Evolutionary conservation across 352 stramenopile genomes (phyloP), one percentile per base, ranked within the genome.

Genomic region (Chrysophaeum taylorii): DNA sequence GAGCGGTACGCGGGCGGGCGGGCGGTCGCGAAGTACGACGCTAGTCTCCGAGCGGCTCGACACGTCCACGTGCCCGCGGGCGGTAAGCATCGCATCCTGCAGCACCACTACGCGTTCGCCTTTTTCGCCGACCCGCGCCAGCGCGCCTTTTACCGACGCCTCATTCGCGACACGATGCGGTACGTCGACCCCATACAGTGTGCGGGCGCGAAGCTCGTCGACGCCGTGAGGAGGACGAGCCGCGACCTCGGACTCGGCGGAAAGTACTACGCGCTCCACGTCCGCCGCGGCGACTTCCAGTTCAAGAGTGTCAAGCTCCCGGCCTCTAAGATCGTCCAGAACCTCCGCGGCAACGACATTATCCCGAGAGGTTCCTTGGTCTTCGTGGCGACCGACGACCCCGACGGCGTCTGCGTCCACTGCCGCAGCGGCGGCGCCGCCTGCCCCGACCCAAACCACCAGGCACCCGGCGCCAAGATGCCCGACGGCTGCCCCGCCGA

Each of bases 331-430:
- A 66, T 66, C 57, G 57, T 66, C 57, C 18, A 66, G 57, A 66
- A 66, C 31, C 57, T 66, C 14, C 31, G 57, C 31, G 57, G 57
- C 12, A 15, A 66, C 36, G 9, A 35, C 4, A 43, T 66, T 36
- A 66, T 66, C 57, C 57, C 57, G 2, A 9, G 5, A 7, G 71
- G 73, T 38, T 60, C 64, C 21, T 78, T 84, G 12, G 62, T 90
- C 23, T 92, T 83, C 61, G 73, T 91, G 29, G 82, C 85, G 2
- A 91, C 85, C 9, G 85, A 92, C 62, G 82, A 92, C 54, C 69
- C n/a, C 5, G 71, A 82, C 64, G 68, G 52, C 52, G 52, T 63
- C 52, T 63, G 52, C 52, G 14, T 33, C 33, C 1, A 31, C 31
- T 66, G 57, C 35, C 7, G 2, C 25, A 66, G 18, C 31, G 36